Conservation (phyloP, 306 rosid species). For the Begonia fuchsioides region DNA sequence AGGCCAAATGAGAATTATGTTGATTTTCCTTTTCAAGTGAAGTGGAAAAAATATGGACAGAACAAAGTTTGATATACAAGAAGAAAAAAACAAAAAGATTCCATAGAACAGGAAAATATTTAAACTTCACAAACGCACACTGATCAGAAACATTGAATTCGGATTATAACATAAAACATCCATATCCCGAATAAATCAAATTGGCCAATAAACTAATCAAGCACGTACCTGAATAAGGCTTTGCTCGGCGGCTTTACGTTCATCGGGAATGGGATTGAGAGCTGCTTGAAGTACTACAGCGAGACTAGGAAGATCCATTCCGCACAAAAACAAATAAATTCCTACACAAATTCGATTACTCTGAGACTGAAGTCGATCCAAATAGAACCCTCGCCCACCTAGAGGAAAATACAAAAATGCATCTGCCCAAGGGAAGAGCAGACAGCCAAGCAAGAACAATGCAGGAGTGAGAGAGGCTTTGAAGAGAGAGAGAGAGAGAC, state of each 20-base stretch:
- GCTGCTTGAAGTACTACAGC: constrained; percentile 68
- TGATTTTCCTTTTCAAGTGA: too few species aligned
- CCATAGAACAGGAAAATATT: neutral
- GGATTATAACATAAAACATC: too few species aligned
- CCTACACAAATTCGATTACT: constrained; percentile 1
- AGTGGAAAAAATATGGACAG: too few species aligned
- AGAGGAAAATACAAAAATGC: neutral
- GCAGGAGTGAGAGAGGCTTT: constrained; percentile 15
- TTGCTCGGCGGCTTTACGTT: constrained; percentile 88
- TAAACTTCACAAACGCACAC: neutral
- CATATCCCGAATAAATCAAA: too few species aligned
- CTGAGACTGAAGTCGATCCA: constrained; percentile 14
- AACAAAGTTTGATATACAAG: too few species aligned
- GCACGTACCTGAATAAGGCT: constrained; percentile 65
- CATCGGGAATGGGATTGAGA: constrained; percentile 80
- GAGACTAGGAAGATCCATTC: constrained; percentile 78
- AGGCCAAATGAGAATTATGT: too few species aligned
- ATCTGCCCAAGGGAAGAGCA: neutral
- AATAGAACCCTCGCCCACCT: neutral
- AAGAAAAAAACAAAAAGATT: too few species aligned
- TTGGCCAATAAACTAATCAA: constrained; percentile 5
- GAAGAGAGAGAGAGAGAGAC: constrained; percentile 30
- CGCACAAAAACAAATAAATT: constrained; percentile 1
- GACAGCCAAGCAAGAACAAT: constrained; percentile 3
- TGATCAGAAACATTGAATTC: too few species aligned